Conservation (phyloP, 306 rosid genomes). For the Medicago lupulina region DNA sequence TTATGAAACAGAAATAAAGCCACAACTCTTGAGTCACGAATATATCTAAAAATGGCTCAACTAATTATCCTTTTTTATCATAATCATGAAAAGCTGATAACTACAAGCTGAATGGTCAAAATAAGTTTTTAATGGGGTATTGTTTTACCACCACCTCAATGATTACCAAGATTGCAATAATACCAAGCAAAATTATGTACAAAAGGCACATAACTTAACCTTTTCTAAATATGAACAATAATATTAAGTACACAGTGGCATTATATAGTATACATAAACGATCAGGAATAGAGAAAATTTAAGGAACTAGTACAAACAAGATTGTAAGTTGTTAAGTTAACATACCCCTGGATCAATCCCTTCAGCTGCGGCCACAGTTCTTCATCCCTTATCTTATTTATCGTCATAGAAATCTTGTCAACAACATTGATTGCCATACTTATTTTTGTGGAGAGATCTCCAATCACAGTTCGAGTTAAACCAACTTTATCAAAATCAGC, state of each 20-base stretch:
- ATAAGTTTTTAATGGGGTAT: constrained; percentile 11
- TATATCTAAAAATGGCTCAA: neutral
- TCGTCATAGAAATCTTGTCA: constrained; percentile 85
- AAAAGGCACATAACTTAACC: constrained; percentile 10
- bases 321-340: constrained; percentile 30
- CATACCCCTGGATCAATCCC: constrained; percentile 91
- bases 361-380: constrained; percentile 92
- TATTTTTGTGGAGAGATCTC: constrained; percentile 86
- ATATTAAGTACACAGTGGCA: neutral
- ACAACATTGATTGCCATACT: constrained; percentile 94
- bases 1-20: neutral
- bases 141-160: constrained; percentile 23
- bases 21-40: neutral
- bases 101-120: neutral
- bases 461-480: constrained; percentile 64
- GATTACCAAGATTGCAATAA: constrained; percentile 14
- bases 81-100: constrained; percentile 19
- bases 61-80: neutral
- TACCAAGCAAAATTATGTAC: constrained; percentile 23
- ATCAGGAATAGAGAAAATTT: constrained; percentile 8
- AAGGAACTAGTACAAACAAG: constrained; percentile 33
- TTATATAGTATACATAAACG: neutral
- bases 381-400: constrained; percentile 90
- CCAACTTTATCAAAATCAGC: constrained; percentile 82
- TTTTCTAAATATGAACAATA: constrained; percentile 10